Evolutionary conservation across 768 basidiomycete species (phyloP).

Genomic region (Solioccasus polychromus): DNA sequence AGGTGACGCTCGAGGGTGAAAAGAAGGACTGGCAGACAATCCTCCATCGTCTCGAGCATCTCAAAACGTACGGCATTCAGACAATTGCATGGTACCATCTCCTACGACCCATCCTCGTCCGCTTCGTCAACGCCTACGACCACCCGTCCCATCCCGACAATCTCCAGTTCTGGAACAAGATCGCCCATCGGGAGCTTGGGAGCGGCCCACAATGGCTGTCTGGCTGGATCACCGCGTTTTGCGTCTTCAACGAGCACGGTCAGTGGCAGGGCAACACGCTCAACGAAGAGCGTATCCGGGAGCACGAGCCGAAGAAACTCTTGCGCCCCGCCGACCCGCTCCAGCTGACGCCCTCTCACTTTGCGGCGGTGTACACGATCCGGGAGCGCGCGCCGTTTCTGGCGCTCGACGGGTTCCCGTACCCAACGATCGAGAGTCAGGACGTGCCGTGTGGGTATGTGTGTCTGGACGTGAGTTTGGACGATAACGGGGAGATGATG

Average conservation of each 20-base stretch:
- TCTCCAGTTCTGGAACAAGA: slow-evolving; percentile 38
- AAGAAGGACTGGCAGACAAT: slow-evolving; percentile 39
- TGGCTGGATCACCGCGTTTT: slow-evolving; percentile 41
- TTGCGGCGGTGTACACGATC: slow-evolving; percentile 25
- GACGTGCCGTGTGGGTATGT: slow-evolving; percentile 31
- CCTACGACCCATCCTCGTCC: slow-evolving; percentile 37
- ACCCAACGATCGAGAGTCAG: slow-evolving; percentile 26
- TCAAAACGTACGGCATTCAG: slow-evolving; percentile 36
- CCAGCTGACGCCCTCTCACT: slow-evolving; percentile 23
- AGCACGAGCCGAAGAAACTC: slow-evolving; percentile 31
- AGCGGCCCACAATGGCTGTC: slow-evolving; percentile 33
- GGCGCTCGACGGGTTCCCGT: slow-evolving; percentile 27
- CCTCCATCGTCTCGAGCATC: slow-evolving; percentile 35
- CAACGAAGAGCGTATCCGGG: slow-evolving; percentile 27
- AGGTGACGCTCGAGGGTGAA: slow-evolving; percentile 43
- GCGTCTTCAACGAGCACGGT: slow-evolving; percentile 31
- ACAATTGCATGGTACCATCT: slow-evolving; percentile 39
- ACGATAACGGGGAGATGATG: slow-evolving; percentile 23
- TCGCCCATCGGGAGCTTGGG: slow-evolving; percentile 26
- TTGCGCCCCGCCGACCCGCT: slow-evolving; percentile 28
- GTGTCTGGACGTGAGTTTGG: slow-evolving; percentile 28
- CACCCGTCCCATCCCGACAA: slow-evolving; percentile 27
- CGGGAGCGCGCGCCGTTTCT: slow-evolving; percentile 21
- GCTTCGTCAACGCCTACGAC: slow-evolving; percentile 38
- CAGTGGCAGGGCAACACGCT: slow-evolving; percentile 31